Evolutionary conservation across 2,329 filamentous ascomycete species (phyloP), one percentile per base, ranked within the genome.

Genomic region (Gnomoniopsis sp.): DNA sequence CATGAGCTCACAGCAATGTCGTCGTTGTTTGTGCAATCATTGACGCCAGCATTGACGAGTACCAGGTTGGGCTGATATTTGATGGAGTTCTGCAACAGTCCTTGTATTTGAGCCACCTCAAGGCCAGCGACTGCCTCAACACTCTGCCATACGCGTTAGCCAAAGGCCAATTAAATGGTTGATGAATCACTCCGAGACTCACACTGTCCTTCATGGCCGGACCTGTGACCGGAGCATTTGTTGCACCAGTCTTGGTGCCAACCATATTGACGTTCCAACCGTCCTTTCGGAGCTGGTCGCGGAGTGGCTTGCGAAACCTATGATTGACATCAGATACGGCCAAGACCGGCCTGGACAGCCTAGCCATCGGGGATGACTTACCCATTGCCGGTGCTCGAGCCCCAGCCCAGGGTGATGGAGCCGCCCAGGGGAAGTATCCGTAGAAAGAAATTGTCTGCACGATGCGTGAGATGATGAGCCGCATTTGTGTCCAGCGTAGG

Each of bases 31-130:
- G 38, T 43, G 34, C 54, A 55, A 26, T 74, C 72, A 47, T 74
- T 72, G 14, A 71, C 73, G 15, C 72, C 72, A 41, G 64, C 67
- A 46, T 71, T 72, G 30, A 68, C 63, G 2, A 68, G 55, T 8
- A 68, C 57, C 14, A 67, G 41, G 53, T 67, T 67, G 1, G 66
- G 61, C 44, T 60, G 62, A 33, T 59, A 65, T 7, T 22, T 49
- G 12, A 47, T 21, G 7, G 57, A 59, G 15, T 30, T 43, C 14
- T 34, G 21, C 8, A 52, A 49, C 6, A 49, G 53, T 1, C 44
- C 55, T 6, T 58, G 43, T 12, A 66, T 55, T 26, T 66, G 58
- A 6, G 46, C 53, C 22, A 67, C 58, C 1, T 58, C 49, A 49
- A 60, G 49, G 38, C 66, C 64, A 2, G 41, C 34, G 11, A 43